Evolutionary conservation across 2,329 filamentous ascomycete species (phyloP).

Genomic region (Ophiobolus disseminans): DNA sequence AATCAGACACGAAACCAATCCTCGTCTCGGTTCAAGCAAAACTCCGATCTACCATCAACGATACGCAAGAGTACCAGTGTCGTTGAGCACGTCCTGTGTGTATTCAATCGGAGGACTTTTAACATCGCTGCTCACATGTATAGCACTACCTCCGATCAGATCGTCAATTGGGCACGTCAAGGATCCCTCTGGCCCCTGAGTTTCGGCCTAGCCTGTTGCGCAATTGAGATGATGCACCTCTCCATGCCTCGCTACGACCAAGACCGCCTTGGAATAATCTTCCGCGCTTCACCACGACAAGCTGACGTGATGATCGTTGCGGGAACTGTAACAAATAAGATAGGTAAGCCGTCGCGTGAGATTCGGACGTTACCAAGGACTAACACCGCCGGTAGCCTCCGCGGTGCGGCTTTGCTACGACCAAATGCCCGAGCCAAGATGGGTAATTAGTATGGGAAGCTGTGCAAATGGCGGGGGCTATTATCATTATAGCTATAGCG

Average conservation of each 20-base stretch:
- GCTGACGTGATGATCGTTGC: slow-evolving; percentile 94
- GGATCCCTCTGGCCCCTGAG: slow-evolving; percentile 86
- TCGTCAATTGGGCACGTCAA: slow-evolving; percentile 84
- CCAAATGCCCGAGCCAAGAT: slow-evolving; percentile 89
- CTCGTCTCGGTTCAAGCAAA: background rate
- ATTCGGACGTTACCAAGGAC: too few relatives aligned
- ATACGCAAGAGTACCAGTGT: slow-evolving; percentile 8
- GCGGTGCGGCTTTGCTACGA: slow-evolving; percentile 88
- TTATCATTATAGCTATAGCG: slow-evolving; percentile 82
- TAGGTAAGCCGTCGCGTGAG: too few relatives aligned
- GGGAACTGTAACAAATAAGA: slow-evolving; percentile 93
- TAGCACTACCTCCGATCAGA: background rate
- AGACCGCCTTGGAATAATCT: slow-evolving; percentile 86
- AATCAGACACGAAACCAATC: background rate
- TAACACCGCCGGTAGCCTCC: too few relatives aligned
- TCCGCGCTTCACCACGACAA: slow-evolving; percentile 84
- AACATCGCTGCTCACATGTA: background rate
- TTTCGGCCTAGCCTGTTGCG: slow-evolving; percentile 87
- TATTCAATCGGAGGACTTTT: background rate
- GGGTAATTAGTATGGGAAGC: slow-evolving; percentile 83
- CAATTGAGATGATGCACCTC: slow-evolving; percentile 90
- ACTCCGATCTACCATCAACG: slow-evolving; percentile 1
- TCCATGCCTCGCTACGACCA: slow-evolving; percentile 88
- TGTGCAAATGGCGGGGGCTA: slow-evolving; percentile 84
- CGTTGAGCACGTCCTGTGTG: slow-evolving; percentile 20